Evolutionary conservation across 2,329 filamentous ascomycete genomes (phyloP).

Genomic region (Fusarium devonianum): DNA sequence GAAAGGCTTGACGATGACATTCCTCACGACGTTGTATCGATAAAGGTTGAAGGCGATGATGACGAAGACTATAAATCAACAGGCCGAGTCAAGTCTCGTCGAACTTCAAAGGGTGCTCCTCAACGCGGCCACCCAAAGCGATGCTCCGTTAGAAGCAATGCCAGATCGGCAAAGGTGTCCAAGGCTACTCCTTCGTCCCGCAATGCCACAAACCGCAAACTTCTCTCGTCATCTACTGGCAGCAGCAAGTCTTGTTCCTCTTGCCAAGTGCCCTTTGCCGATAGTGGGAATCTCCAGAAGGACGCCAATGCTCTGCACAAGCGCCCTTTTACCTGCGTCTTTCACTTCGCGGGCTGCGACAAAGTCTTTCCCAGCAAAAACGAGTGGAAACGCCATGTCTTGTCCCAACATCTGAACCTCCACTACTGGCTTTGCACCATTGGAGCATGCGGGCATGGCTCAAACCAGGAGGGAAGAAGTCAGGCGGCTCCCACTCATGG

Average conservation of each 20-base stretch:
- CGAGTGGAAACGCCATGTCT: conserved; percentile 93
- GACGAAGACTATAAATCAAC: conserved; percentile 13
- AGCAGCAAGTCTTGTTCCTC: conserved; percentile 22
- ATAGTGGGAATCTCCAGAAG: conserved; percentile 53
- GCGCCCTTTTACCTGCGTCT: conserved; percentile 77
- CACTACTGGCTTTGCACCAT: conserved; percentile 79
- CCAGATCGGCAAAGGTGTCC: conserved; percentile 8
- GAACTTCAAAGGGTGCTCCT: conserved; percentile 3
- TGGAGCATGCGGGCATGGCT: conserved; percentile 57
- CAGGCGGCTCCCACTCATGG: conserved; percentile 57
- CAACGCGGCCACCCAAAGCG: conserved; percentile 27
- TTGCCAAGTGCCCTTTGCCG: conserved; percentile 50
- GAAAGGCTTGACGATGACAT: neutral
- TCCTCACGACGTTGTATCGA: neutral
- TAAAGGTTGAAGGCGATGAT: neutral
- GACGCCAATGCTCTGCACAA: conserved; percentile 63
- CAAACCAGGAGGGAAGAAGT: conserved; percentile 29
- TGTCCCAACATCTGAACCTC: conserved; percentile 79
- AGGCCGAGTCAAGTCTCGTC: conserved; percentile 4
- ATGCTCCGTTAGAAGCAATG: neutral
- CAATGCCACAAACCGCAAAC: conserved; percentile 1
- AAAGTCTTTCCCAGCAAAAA: conserved; percentile 83
- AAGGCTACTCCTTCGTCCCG: conserved; percentile 7
- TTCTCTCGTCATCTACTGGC: conserved; percentile 8
- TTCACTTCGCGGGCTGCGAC: conserved; percentile 77